These are phyloP conservation scores for Neurospora sp. DNA, from an alignment of 495 filamentous ascomycete species.

Conservation along the genomic window DNA sequence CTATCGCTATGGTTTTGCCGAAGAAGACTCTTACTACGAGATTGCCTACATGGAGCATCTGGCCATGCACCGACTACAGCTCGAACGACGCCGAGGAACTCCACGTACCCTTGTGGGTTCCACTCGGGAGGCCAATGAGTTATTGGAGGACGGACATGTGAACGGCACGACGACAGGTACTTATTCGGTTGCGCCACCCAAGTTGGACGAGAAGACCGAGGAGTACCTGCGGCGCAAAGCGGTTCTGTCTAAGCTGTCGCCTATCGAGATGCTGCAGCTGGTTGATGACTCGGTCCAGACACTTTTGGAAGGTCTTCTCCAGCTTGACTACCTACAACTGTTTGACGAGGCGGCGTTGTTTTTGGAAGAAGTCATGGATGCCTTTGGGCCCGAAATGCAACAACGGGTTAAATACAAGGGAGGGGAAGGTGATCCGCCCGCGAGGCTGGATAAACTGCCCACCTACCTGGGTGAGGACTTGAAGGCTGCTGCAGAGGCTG, in stretches of 20 bases:
- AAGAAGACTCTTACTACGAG: not conserved
- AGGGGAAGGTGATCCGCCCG: not conserved
- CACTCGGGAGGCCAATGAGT: not conserved
- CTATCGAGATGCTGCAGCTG: conserved; percentile 12
- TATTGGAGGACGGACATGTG: not conserved
- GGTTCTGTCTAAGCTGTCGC: conserved; percentile 6
- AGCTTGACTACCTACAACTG: conserved; percentile 14
- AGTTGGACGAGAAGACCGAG: not conserved
- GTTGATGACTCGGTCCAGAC: conserved; percentile 13
- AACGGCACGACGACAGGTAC: not conserved
- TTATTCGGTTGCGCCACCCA: not conserved
- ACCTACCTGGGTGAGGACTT: not conserved
- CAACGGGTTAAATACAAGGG: not conserved
- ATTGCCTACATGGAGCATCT: conserved; percentile 5
- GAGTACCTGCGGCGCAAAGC: not conserved
- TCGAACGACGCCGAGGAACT: not conserved
- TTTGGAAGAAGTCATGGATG: not conserved
- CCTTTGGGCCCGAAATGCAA: not conserved
- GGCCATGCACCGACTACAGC: not conserved
- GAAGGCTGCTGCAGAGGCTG: not conserved
- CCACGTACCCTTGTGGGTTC: not conserved
- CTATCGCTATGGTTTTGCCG: conserved; percentile 4
- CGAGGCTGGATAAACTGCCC: not conserved
- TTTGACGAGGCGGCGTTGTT: conserved; percentile 7
- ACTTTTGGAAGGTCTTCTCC: conserved; percentile 14